Base-by-base conservation (phyloP, 768 basidiomycete genomes). In the Trametes villosa region DNA sequence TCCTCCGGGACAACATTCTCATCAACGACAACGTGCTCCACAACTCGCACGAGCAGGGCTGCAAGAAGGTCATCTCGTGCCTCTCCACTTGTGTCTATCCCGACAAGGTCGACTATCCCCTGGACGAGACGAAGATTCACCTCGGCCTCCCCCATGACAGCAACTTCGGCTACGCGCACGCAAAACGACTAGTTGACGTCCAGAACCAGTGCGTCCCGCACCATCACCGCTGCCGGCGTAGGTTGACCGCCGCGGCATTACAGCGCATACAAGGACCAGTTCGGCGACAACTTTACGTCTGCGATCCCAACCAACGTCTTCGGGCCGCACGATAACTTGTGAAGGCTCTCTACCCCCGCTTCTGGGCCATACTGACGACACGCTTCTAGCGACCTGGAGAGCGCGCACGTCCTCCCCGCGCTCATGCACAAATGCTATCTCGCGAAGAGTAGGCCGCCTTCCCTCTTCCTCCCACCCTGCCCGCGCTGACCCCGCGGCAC, bases 291-390 rank as follows among this genome's bases (percentile, higher is more conserved):
- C 75, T 98, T 97, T 71, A 97, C 95, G 4, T 93, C 94, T 41
- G 94, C 95, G 15, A 98, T 98, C 70, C 96, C 96, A 1, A 98
- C 96, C 12, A 97, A 96, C 72, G 87, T 98, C n/a, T 98, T 98
- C 70, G 96, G 96, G 15, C 92, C 92, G 5, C 74, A 93, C 69
- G 96, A 97, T 76, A 98, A 98, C 78, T 98, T 91, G 92, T 91
- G 64, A 57, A 82, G 24, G 18, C 18, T 22, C 24, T 50, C 27
- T 15, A 36, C 34, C 12, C 18, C 50, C 31, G 20, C n/a, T 17
- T 34, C 24, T 22, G 40, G 29, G 41, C 34, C 29, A 41, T 20
- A 24, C 20, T 30, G n/a, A 22, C 34, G 29, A 33, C 17, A 12
- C 20, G 30, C 31, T 17, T 34, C 22, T 34, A 92, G 93, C 72